Evolutionary conservation across 192 early-diverging fungal genomes (phyloP).

Genomic region (Coemansia sp.): DNA sequence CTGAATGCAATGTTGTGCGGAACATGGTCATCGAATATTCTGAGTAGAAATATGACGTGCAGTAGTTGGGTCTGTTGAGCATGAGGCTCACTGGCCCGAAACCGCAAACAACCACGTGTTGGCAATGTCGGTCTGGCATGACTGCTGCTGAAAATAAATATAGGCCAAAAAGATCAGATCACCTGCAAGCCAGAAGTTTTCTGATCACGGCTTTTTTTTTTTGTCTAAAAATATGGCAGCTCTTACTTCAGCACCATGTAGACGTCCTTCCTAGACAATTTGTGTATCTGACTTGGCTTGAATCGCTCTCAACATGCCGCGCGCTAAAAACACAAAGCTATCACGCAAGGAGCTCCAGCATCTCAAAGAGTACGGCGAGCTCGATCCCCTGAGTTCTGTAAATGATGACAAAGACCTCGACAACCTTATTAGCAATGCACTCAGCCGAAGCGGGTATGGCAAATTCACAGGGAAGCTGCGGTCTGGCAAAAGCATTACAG

Average conservation of each 20-base stretch:
- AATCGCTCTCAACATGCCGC: constrained; percentile 28
- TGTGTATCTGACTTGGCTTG: neutral
- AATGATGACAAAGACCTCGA: constrained; percentile 42
- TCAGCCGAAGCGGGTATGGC: constrained; percentile 36
- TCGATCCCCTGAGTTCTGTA: constrained; percentile 49
- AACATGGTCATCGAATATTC: neutral
- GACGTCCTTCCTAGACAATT: neutral
- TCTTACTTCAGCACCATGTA: neutral
- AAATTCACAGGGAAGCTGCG: constrained; percentile 21
- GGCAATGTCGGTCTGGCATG: neutral
- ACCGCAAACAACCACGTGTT: neutral
- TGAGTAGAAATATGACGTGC: neutral
- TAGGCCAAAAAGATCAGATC: neutral
- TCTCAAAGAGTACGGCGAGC: constrained; percentile 71
- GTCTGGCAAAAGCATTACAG: neutral
- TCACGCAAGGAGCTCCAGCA: constrained; percentile 55
- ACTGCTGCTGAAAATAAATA: neutral
- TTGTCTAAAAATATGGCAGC: neutral
- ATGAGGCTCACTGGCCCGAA: neutral
- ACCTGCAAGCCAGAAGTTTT: neutral
- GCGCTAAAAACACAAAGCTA: constrained; percentile 42
- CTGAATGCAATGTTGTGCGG: neutral
- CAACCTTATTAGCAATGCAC: constrained; percentile 47
- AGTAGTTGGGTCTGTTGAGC: neutral
- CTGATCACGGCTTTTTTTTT: neutral